These are phyloP conservation scores for Ramichloridium luteum DNA, from an alignment of 2,329 filamentous ascomycete species.

Conservation along the genomic window DNA sequence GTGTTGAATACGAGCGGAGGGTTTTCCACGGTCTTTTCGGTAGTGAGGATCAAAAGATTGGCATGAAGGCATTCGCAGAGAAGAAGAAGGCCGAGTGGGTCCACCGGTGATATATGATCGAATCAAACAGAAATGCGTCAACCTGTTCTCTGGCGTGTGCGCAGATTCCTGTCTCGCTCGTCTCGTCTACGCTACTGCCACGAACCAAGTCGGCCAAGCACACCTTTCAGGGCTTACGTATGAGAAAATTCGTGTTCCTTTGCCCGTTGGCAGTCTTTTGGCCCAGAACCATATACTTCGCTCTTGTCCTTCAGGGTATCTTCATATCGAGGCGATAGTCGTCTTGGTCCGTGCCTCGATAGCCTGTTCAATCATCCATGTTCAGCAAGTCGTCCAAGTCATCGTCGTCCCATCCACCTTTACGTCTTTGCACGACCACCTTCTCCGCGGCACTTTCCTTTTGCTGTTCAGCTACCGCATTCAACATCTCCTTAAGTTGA, in stretches of 20 bases:
- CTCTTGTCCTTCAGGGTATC: too few species aligned
- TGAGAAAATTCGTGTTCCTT: slow-evolving; percentile 4
- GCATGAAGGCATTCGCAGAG: slow-evolving; percentile 84
- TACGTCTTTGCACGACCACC: slow-evolving; percentile 75
- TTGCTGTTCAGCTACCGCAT: slow-evolving; percentile 63
- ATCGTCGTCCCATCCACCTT: slow-evolving; percentile 75
- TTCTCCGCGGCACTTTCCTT: slow-evolving; percentile 53
- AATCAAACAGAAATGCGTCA: slow-evolving; percentile 34
- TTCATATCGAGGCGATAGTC: too few species aligned
- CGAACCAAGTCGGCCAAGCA: too few species aligned
- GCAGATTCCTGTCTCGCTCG: too few species aligned
- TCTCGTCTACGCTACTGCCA: too few species aligned
- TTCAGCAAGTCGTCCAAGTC: slow-evolving; percentile 60
- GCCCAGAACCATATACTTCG: too few species aligned
- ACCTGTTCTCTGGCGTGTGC: background rate
- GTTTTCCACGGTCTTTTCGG: slow-evolving; percentile 91
- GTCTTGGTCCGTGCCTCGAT: too few species aligned
- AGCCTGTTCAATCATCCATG: too few species aligned
- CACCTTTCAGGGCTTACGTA: too few species aligned
- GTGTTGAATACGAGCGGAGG: slow-evolving; percentile 86
- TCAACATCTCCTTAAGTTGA: slow-evolving; percentile 84
- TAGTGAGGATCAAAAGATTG: slow-evolving; percentile 89
- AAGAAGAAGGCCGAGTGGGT: slow-evolving; percentile 91
- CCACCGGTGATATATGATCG: slow-evolving; percentile 52
- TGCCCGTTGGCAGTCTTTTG: too few species aligned